Conservation (phyloP, 2,329 filamentous ascomycete species). For the Colletotrichum orchidophilum region DNA sequence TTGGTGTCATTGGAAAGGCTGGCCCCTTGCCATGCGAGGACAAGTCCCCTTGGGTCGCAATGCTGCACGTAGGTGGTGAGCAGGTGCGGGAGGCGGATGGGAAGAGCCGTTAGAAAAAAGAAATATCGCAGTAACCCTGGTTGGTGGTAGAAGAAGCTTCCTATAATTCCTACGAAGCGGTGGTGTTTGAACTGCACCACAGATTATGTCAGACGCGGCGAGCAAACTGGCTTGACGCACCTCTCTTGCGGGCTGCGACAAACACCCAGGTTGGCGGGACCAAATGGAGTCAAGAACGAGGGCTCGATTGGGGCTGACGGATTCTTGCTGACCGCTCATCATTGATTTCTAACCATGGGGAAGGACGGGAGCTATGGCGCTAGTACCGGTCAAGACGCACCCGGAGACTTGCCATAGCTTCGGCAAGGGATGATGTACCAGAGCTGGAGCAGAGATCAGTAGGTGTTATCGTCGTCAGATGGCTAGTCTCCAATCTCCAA, state of each 20-base stretch:
- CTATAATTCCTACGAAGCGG: background rate
- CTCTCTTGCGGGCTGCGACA: background rate
- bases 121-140: background rate
- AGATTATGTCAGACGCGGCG: background rate
- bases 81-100: background rate
- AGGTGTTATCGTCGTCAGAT: background rate
- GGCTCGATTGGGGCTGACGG: background rate
- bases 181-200: background rate
- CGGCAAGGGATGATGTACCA: slow-evolving; percentile 5
- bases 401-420: slow-evolving; percentile 18
- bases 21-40: background rate
- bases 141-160: background rate
- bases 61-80: slow-evolving; percentile 1
- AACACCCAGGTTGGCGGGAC: slow-evolving; percentile 5
- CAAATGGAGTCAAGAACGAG: background rate
- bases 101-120: background rate
- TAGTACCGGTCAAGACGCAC: background rate
- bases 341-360: background rate
- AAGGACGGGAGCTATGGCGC: background rate
- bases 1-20: slow-evolving; percentile 1
- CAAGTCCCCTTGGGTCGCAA: background rate
- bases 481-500: slow-evolving; percentile 20
- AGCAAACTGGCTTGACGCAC: background rate
- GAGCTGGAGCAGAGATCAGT: background rate
- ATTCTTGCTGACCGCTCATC: slow-evolving; percentile 4